phyloP scores from a whole-genome alignment of 805 yeast species.

The Priceomyces carsonii region DNA sequence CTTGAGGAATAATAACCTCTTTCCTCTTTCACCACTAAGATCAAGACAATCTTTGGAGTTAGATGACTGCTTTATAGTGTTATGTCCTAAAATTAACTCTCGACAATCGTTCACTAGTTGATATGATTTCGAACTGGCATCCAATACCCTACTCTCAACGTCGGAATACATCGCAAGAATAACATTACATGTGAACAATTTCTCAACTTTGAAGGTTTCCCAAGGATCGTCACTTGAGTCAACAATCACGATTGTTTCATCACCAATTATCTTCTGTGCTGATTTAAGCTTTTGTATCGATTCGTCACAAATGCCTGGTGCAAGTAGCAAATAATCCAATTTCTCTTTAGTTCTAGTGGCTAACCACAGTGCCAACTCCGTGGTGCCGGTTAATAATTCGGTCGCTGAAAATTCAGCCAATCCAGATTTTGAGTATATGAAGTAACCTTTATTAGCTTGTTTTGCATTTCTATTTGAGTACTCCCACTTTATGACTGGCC shows the following conservation, averaged over 20 bases:
- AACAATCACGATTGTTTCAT: slow-evolving; percentile 10
- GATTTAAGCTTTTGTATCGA: slow-evolving; percentile 2
- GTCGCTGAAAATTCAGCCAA: no score
- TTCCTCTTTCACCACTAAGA: background rate
- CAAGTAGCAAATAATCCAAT: slow-evolving; percentile 12
- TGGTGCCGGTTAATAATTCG: no score
- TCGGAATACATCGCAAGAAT: slow-evolving; percentile 15
- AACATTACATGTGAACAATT: slow-evolving; percentile 8
- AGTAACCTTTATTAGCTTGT: no score
- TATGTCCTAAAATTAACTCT: slow-evolving; percentile 4
- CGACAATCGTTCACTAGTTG: slow-evolving; percentile 7
- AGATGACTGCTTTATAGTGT: background rate
- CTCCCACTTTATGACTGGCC: slow-evolving; percentile 11
- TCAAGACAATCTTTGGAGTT: background rate
- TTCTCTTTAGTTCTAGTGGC: background rate
- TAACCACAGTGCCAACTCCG: no score
- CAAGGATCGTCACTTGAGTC: slow-evolving; percentile 17
- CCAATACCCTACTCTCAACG: slow-evolving; percentile 14
- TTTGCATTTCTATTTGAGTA: background rate
- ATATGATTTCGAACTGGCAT: slow-evolving; percentile 8
- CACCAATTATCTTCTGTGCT: slow-evolving; percentile 7
- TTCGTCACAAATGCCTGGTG: slow-evolving; percentile 6
- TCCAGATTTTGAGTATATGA: no score
- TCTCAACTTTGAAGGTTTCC: slow-evolving; percentile 10
- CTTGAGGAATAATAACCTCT: background rate